Evolutionary conservation across 2,329 filamentous ascomycete genomes (phyloP), one percentile per base, ranked within the genome.

Genomic region (Pleomassaria siparia): DNA sequence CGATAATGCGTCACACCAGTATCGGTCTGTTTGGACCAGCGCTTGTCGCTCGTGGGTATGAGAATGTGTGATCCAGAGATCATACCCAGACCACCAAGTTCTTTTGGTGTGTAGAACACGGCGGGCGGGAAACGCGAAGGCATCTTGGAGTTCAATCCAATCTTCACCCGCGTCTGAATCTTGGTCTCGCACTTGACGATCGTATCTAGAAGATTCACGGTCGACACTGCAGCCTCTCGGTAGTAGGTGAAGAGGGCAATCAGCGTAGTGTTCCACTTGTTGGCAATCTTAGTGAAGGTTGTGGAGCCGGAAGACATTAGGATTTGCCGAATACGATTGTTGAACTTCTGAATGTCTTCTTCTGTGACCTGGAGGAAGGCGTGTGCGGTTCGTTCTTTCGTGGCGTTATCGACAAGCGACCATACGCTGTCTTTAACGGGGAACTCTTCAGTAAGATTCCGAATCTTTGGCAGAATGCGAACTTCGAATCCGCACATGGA

Each of bases 141-240:
- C 94, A 99, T 99, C 77, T 99, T 99, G 4, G 92, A 97, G 74
- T 99, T 99, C 51, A 99, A 74, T 2, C 94, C 94, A 61, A 99
- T 99, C 81, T 99, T 99, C 62, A 99, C 94, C 68, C 94, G 84
- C 4, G 94, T 99, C 74, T 99, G 94, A 44, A 99, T 99, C 79
- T 99, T 99, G 12, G 95, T 99, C 74, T 99, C 94, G 60, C 94
- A 99, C 75, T 99, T 99, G 69, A 99, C 94, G 60, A 99, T 99
- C 0, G 92, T 96, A 67, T 99, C 94, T 2, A 99, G 81, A 4
- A 99, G 79, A 52, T 90, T 88, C 51, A 97, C 89, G 0, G 95
- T 99, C 1, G 92, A 96, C 1, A 97, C 92, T 13, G 94, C 94
- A 40, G 94, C 94, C 69, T 99, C 94, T 69, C 94, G 89, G 69